Evolutionary conservation across 2,329 filamentous ascomycete genomes (phyloP), one percentile per base, ranked within the genome.

Genomic region (Lecanicillium sp.): DNA sequence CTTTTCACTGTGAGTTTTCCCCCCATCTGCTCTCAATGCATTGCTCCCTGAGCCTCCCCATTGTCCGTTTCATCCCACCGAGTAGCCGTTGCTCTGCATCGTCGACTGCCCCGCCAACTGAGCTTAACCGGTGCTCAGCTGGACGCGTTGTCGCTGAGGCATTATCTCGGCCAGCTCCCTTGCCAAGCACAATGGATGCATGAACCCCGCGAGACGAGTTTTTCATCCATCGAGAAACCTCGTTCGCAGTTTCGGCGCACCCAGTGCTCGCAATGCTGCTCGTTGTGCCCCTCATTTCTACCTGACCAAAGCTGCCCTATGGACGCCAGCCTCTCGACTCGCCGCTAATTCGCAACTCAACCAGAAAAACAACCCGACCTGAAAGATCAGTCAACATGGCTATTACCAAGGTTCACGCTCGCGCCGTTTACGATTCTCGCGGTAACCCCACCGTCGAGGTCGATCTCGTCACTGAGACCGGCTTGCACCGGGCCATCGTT

Each of bases 361-460:
- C 7, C 15, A 47, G 44, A 40, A 35, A 40, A 33, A 30, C n/a
- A 3, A 23, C 27, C 9, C 32, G 27, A 39, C n/a, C 19, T 12
- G 43, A 38, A 38, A 32, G 33, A 15, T 51, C 40, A 46, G 49
- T 61, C 73, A 90, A 67, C 59, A 98, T 98, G 93, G 77, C 87
- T 65, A 88, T 93, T 73, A 83, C 83, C 71, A 91, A 90, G 79
- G 81, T 93, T 68, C 86, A 90, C 81, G 87, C 87, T 67, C 87
- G 93, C 68, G 90, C 86, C 66, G 90, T 98, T 78, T 98, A 91
- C 83, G 93, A 98, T 82, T 97, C 93, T 71, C 91, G 93, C 68
- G 82, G 82, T 69, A 98, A 98, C 84, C 93, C 93, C 65, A 98
- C 93, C 68, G 91, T 96, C 66, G 91, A 97, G 81, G 91, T 97